Evolutionary conservation across 352 stramenopile species (phyloP).

Genomic region (Blastocystis sp.): DNA sequence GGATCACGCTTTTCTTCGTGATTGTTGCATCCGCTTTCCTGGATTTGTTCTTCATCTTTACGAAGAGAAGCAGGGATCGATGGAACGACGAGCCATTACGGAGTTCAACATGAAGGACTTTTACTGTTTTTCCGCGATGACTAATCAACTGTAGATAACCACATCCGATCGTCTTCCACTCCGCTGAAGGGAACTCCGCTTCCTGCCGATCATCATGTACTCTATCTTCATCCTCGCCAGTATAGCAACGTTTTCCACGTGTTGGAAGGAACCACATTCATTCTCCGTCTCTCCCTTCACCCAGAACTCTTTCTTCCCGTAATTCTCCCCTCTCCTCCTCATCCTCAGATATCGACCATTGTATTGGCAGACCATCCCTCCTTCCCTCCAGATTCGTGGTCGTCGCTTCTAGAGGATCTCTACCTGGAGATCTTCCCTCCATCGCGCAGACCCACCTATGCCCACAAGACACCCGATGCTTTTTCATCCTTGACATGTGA

Average conservation of each 20-base stretch:
- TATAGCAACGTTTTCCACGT: conserved; percentile 61
- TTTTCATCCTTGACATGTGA: neutral
- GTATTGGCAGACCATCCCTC: neutral
- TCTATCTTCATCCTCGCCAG: conserved; percentile 15
- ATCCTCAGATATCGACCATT: conserved; percentile 12
- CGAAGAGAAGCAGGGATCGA: neutral
- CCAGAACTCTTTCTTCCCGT: conserved; percentile 32
- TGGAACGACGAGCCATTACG: neutral
- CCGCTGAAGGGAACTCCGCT: neutral
- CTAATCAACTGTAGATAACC: neutral
- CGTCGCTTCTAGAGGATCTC: conserved; percentile 24
- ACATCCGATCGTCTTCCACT: neutral
- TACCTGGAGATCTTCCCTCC: conserved; percentile 54
- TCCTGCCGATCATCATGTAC: neutral
- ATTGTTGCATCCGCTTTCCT: conserved; percentile 23
- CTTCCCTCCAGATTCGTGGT: neutral
- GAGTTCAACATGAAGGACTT: conserved; percentile 1
- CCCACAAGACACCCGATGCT: neutral
- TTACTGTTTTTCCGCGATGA: neutral
- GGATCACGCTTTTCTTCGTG: neutral
- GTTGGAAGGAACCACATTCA: conserved; percentile 31
- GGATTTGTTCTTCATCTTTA: neutral
- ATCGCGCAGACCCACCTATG: neutral
- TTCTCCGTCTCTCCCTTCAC: conserved; percentile 20
- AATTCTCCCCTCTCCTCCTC: neutral